These are phyloP conservation scores for Medicago ruthenica DNA, from an alignment of 306 rosid species.

Conservation along the genomic window DNA sequence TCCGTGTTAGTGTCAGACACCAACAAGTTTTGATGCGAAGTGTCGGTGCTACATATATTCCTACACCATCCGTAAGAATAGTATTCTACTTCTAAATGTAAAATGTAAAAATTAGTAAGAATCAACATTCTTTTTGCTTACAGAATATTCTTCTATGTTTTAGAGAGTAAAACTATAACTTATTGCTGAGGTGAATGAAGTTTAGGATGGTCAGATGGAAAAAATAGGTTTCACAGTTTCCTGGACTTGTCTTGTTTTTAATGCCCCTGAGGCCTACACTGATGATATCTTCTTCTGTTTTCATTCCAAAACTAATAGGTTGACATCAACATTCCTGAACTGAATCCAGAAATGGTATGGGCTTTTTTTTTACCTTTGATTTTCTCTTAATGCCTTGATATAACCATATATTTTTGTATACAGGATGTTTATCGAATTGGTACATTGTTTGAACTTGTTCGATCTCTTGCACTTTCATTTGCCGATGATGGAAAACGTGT, in stretches of 20 bases:
- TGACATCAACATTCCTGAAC: slow-evolving; percentile 92
- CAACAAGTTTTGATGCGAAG: no score
- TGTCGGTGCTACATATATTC: neutral
- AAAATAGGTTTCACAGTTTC: neutral
- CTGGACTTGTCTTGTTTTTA: slow-evolving; percentile 22
- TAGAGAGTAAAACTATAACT: slow-evolving; percentile 4
- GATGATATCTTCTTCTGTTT: slow-evolving; percentile 34
- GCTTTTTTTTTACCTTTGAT: slow-evolving; percentile 7
- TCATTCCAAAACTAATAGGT: slow-evolving; percentile 65
- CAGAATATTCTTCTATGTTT: slow-evolving; percentile 25
- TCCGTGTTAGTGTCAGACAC: no score
- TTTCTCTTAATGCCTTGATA: slow-evolving; percentile 35
- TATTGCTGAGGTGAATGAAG: slow-evolving; percentile 29
- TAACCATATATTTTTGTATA: slow-evolving; percentile 53
- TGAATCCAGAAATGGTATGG: slow-evolving; percentile 93
- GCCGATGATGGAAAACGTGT: slow-evolving; percentile 94
- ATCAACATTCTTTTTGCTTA: slow-evolving; percentile 24
- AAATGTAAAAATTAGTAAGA: slow-evolving; percentile 23
- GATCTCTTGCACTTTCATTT: slow-evolving; percentile 87
- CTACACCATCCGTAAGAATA: slow-evolving; percentile 10
- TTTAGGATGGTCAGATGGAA: slow-evolving; percentile 13
- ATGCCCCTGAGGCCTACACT: slow-evolving; percentile 35
- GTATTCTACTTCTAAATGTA: neutral
- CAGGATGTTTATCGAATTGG: slow-evolving; percentile 99
- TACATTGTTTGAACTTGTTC: slow-evolving; percentile 87